Evolutionary conservation across 176 grass and related monocot genomes (phyloP).

Genomic region (Oryza rufipogon): DNA sequence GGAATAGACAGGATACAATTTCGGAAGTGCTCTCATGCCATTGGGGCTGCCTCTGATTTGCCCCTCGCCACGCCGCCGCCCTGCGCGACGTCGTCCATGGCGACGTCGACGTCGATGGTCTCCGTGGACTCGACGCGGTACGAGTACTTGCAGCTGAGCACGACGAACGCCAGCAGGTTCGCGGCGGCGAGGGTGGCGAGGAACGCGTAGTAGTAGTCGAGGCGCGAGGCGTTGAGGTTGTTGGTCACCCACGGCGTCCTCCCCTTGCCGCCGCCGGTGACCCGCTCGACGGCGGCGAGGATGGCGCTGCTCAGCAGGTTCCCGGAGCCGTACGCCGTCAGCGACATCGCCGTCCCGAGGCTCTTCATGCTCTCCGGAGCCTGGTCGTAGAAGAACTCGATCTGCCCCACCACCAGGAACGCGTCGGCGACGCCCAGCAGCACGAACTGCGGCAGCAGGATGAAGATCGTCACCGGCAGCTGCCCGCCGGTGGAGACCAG

Average conservation of each 20-base stretch:
- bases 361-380: constrained; percentile 92
- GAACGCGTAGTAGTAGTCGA: constrained; percentile 80
- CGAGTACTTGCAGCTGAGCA: constrained; percentile 44
- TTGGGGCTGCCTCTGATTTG: constrained; percentile 12
- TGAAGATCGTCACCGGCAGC: constrained; percentile 66
- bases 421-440: constrained; percentile 77
- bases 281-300: constrained; percentile 49
- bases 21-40: constrained; percentile 2
- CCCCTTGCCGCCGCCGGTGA: constrained; percentile 35
- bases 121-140: constrained; percentile 49
- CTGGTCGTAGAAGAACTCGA: constrained; percentile 97
- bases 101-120: constrained; percentile 21
- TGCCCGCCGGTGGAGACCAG: neutral
- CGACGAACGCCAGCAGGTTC: constrained; percentile 61
- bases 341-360: constrained; percentile 66
- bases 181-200: constrained; percentile 46
- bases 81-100: neutral
- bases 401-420: constrained; percentile 52
- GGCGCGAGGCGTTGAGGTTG: constrained; percentile 72
- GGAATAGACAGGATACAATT: neutral
- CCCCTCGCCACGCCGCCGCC: neutral
- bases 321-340: constrained; percentile 66
- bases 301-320: constrained; percentile 76
- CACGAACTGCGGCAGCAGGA: constrained; percentile 83
- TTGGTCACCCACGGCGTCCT: constrained; percentile 63